These are phyloP conservation scores for Aspergillus campestris DNA, from an alignment of 495 filamentous ascomycete genomes.

Conservation along the genomic window DNA sequence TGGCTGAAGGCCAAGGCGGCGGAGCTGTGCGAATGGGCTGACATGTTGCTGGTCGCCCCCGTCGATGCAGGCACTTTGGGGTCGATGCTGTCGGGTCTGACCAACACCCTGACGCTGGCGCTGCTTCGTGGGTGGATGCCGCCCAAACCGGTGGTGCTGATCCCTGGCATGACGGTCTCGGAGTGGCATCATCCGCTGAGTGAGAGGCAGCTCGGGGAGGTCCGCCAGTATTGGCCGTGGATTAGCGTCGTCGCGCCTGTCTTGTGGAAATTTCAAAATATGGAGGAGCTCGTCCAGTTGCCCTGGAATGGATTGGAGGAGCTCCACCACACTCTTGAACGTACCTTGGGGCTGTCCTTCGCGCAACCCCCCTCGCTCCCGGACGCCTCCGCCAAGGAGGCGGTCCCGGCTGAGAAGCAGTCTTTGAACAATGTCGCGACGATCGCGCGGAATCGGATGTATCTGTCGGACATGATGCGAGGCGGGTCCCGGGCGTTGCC, in stretches of 20 bases:
- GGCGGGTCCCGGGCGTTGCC: conserved; percentile 44
- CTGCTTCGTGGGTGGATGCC: conserved; percentile 76
- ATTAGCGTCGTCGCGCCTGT: conserved; percentile 62
- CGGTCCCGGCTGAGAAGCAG: conserved; percentile 40
- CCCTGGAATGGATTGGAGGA: conserved; percentile 62
- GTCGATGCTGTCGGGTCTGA: conserved; percentile 73
- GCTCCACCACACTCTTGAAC: conserved; percentile 56
- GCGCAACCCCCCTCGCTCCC: neutral
- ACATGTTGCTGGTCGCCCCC: conserved; percentile 73
- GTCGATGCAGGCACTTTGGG: conserved; percentile 73
- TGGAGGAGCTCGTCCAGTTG: conserved; percentile 38
- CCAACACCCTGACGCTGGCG: conserved; percentile 63
- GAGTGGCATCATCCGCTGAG: conserved; percentile 87
- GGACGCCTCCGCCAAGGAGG: conserved; percentile 5
- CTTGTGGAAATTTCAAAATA: conserved; percentile 60
- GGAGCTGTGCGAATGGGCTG: conserved; percentile 78
- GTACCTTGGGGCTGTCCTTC: conserved; percentile 27
- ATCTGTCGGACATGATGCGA: conserved; percentile 15
- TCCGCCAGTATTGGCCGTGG: conserved; percentile 75
- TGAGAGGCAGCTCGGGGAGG: conserved; percentile 71
- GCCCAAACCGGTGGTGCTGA: conserved; percentile 69
- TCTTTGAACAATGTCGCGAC: conserved; percentile 52
- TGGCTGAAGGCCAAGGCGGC: conserved; percentile 50
- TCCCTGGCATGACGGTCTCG: conserved; percentile 72
- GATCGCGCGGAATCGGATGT: conserved; percentile 38